These are phyloP conservation scores for Pyronema omphalodes DNA, from an alignment of 495 filamentous ascomycete species.

Conservation along the genomic window DNA sequence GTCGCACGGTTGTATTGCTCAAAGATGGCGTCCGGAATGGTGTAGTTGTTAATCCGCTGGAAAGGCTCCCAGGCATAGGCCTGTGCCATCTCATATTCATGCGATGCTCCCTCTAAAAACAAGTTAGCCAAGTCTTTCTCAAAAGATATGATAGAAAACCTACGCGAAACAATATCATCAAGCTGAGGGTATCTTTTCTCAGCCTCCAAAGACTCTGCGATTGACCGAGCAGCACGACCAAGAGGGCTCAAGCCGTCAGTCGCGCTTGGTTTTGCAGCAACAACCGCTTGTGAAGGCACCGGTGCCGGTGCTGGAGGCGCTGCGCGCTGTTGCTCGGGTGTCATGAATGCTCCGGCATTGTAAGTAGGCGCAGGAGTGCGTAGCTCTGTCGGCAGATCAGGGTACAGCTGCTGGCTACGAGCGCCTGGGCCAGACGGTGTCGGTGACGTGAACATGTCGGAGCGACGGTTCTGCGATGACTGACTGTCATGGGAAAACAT, in stretches of 20 bases:
- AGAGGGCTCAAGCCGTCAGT: slow-evolving; percentile 38
- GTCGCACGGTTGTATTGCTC: slow-evolving; percentile 73
- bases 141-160: slow-evolving; percentile 25
- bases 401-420: slow-evolving; percentile 2
- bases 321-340: neutral
- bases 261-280: slow-evolving; percentile 1
- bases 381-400: slow-evolving; percentile 19
- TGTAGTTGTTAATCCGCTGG: slow-evolving; percentile 59
- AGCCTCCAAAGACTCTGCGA: slow-evolving; percentile 54
- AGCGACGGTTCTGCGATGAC: neutral
- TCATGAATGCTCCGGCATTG: neutral
- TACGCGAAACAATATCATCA: slow-evolving; percentile 78
- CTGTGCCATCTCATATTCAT: slow-evolving; percentile 64
- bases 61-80: slow-evolving; percentile 70
- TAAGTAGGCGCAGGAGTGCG: slow-evolving; percentile 12
- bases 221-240: slow-evolving; percentile 60
- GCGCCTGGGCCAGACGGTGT: neutral
- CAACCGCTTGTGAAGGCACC: neutral
- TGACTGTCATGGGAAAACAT: neutral
- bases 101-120: slow-evolving; percentile 58
- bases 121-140: neutral
- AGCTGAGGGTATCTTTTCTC: slow-evolving; percentile 77
- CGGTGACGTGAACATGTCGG: neutral
- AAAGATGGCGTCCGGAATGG: slow-evolving; percentile 74
- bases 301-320: neutral